A percentile compares a stretch with the other conserved stretches of the same genome.
Conservation (phyloP, 345 rosid species). For the thale cress (Arabidopsis thaliana) region DNA sequence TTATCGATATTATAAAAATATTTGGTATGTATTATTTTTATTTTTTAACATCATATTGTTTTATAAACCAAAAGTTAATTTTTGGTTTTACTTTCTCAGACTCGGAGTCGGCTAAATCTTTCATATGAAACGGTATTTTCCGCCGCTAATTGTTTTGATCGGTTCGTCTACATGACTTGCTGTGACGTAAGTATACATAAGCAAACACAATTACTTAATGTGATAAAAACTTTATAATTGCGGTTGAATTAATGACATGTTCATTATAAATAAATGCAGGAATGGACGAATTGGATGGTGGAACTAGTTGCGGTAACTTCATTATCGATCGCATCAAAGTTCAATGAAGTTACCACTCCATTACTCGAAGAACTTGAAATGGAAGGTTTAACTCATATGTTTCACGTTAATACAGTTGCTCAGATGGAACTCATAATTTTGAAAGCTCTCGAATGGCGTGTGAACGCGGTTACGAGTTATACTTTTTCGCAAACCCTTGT, state of each 20-base stretch:
- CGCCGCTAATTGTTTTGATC: conserved; percentile 34
- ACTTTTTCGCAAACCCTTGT: conserved; percentile 56
- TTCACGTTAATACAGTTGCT: conserved; percentile 55
- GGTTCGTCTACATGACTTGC: conserved; percentile 31
- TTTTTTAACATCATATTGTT: not conserved
- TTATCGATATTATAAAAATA: too few species aligned
- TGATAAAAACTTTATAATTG: not conserved
- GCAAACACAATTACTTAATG: too few species aligned
- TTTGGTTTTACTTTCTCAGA: conserved; percentile 15
- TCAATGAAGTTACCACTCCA: conserved; percentile 54
- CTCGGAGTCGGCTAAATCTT: conserved; percentile 7
- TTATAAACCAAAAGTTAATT: not conserved
- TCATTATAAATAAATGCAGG: conserved; percentile 41
- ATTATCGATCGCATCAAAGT: conserved; percentile 72
- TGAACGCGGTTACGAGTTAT: conserved; percentile 55
- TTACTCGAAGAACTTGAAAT: conserved; percentile 65
- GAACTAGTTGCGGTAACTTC: conserved; percentile 66
- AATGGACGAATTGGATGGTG: conserved; percentile 75
- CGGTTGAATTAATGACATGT: not conserved
- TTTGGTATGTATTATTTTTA: too few species aligned
- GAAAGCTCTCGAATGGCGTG: conserved; percentile 65
- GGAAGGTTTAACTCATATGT: conserved; percentile 68
- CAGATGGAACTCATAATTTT: conserved; percentile 67
- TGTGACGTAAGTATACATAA: conserved; percentile 52
- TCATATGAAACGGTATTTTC: conserved; percentile 34